Conservation (phyloP, 192 early-diverging fungal genomes). For the Mortierella antarctica region DNA sequence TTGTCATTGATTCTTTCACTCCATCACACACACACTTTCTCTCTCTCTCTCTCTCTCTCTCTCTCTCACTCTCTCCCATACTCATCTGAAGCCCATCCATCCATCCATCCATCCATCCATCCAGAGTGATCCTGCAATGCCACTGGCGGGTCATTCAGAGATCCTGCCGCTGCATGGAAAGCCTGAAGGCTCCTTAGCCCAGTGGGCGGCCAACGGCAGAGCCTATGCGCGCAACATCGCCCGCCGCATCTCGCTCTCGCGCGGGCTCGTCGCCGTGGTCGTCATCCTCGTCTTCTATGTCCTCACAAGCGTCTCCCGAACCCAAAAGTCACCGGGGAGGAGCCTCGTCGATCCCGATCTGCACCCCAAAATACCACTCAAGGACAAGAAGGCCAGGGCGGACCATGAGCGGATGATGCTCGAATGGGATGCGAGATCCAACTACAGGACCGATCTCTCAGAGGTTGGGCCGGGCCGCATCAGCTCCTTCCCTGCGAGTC, state of each 20-base stretch:
- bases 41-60: too few relatives aligned
- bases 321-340: neutral
- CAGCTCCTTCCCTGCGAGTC: conserved; percentile 24
- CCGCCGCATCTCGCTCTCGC: conserved; percentile 17
- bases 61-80: too few relatives aligned
- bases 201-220: neutral
- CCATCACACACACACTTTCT: neutral
- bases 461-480: conserved; percentile 27
- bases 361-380: neutral
- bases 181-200: conserved; percentile 1
- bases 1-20: neutral
- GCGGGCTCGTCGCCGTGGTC: conserved; percentile 22
- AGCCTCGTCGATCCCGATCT: neutral
- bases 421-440: conserved; percentile 46
- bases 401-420: conserved; percentile 37
- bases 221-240: conserved; percentile 16
- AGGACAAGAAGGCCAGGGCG: conserved; percentile 21
- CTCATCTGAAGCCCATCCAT: too few relatives aligned
- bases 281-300: conserved; percentile 27
- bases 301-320: neutral
- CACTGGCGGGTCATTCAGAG: conserved; percentile 34
- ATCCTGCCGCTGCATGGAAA: conserved; percentile 42
- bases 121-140: conserved; percentile 5
- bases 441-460: conserved; percentile 43
- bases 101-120: too few relatives aligned